Conservation (phyloP, 2,329 filamentous ascomycete species). For the Diatrype stigma region DNA sequence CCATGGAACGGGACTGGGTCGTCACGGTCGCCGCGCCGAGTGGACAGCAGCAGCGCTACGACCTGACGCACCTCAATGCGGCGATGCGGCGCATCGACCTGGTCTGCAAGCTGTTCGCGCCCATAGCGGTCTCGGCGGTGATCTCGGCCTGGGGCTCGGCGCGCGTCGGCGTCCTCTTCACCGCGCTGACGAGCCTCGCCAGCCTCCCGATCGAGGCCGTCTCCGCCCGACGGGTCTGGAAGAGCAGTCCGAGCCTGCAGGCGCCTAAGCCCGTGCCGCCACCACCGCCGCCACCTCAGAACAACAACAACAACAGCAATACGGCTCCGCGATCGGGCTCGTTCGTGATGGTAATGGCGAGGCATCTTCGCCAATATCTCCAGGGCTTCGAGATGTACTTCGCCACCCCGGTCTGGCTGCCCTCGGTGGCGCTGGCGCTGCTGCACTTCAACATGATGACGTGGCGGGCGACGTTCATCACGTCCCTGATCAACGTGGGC, state of each 20-base stretch:
- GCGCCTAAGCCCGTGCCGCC: constrained; percentile 22
- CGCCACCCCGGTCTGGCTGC: constrained; percentile 33
- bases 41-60: constrained; percentile 26
- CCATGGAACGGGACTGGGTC: constrained; percentile 45
- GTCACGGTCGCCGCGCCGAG: constrained; percentile 29
- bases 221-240: constrained; percentile 37
- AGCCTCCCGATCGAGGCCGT: constrained; percentile 36
- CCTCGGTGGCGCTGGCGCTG: constrained; percentile 45
- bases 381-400: constrained; percentile 33
- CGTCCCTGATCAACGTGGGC: constrained; percentile 47
- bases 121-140: constrained; percentile 45
- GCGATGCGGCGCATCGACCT: constrained; percentile 55
- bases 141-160: constrained; percentile 39
- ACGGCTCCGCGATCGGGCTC: no score
- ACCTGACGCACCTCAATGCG: constrained; percentile 43
- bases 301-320: no score
- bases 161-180: constrained; percentile 39
- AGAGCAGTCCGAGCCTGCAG: constrained; percentile 25
- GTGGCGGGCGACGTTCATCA: constrained; percentile 51
- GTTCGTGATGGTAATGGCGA: not conserved
- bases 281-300: not conserved
- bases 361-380: constrained; percentile 17
- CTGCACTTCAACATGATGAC: constrained; percentile 53
- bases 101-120: constrained; percentile 51
- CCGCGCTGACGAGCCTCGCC: constrained; percentile 38